Conservation (phyloP, 2,329 filamentous ascomycete species). For the Colletotrichum lindemuthianum region DNA sequence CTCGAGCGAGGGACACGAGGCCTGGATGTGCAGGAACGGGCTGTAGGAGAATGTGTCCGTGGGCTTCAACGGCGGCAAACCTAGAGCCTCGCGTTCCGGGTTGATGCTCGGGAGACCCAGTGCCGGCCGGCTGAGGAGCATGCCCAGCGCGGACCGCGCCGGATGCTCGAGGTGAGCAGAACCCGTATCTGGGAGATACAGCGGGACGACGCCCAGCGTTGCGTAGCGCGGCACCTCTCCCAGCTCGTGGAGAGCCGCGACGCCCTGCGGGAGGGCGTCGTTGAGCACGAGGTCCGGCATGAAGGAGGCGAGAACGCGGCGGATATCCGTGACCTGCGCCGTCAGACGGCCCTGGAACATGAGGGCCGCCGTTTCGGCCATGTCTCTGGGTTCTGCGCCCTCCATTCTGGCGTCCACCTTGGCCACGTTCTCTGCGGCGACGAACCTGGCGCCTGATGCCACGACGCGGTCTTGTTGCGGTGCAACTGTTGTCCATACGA, state of each 20-base stretch:
- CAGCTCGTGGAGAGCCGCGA: conserved; percentile 47
- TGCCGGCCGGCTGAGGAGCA: conserved; percentile 44
- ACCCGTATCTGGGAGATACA: conserved; percentile 49
- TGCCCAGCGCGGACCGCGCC: conserved; percentile 40
- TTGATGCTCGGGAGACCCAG: conserved; percentile 45
- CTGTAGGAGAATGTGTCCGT: conserved; percentile 48
- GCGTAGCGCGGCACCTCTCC: conserved; percentile 48
- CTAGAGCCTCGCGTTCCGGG: conserved; percentile 43
- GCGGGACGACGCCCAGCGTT: conserved; percentile 51
- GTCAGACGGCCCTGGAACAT: conserved; percentile 43
- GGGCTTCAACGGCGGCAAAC: conserved; percentile 42
- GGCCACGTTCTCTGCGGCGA: conserved; percentile 44
- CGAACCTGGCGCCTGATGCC: conserved; percentile 47
- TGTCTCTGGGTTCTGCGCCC: conserved; percentile 41
- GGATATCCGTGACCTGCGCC: conserved; percentile 50
- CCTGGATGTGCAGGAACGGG: conserved; percentile 51
- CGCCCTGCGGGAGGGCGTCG: conserved; percentile 50
- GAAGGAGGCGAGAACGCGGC: conserved; percentile 43
- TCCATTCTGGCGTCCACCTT: conserved; percentile 45
- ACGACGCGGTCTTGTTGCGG: conserved; percentile 46
- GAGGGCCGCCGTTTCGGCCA: conserved; percentile 44
- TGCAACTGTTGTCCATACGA: conserved; percentile 49
- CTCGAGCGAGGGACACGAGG: conserved; percentile 47
- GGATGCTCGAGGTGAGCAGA: conserved; percentile 38
- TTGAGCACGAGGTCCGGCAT: conserved; percentile 47